Base-by-base conservation (phyloP, 2,329 filamentous ascomycete genomes). In the Dactylellina haptotyla region DNA sequence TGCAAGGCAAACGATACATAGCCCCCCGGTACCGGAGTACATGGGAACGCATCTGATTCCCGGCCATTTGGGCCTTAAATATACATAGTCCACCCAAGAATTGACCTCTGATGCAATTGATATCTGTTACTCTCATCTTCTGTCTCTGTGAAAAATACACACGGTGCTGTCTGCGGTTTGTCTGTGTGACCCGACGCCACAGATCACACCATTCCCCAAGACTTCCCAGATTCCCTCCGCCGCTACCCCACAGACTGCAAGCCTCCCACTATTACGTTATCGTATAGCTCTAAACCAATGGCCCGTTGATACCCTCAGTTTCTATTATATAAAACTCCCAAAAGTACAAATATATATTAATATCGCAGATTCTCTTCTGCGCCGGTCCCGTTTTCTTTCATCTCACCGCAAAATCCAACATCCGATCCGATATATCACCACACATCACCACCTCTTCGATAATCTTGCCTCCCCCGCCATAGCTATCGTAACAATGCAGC, bases 401-500 rank as follows among this genome's bases (percentile, higher is more conserved):
- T 9, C 4, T 4, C 6, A 16, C 18, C 18, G 23, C 5, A 6
- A 58, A 28, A 45, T 56, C 37, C 54, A 59, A 59, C 54, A n/a
- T n/a, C n/a, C n/a, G n/a, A n/a, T n/a, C n/a, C n/a, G 18, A 37
- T 18, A 6, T 16, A 20, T 37, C 23, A 6, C 57, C 26, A 48
- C 26, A 25, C 1, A 18, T 18, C 32, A 14, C n/a, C 43, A 2
- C 1, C 45, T 32, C 23, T 37, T 23, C 43, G 32, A 46, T 18
- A n/a, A 25, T 25, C 20, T 25, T n/a, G 4, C 10, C 34, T n/a
- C 53, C 9, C 18, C 48, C 18, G 8, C 48, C 26, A n/a, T n/a
- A n/a, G n/a, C n/a, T n/a, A n/a, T n/a, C n/a, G n/a, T 3, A 20
- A 65, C 32, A 10, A 72, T 72, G 67, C 66, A 63, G 66, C 48